Conservation (phyloP, 2,329 filamentous ascomycete species). For the Ophiosphaerella korrae region DNA sequence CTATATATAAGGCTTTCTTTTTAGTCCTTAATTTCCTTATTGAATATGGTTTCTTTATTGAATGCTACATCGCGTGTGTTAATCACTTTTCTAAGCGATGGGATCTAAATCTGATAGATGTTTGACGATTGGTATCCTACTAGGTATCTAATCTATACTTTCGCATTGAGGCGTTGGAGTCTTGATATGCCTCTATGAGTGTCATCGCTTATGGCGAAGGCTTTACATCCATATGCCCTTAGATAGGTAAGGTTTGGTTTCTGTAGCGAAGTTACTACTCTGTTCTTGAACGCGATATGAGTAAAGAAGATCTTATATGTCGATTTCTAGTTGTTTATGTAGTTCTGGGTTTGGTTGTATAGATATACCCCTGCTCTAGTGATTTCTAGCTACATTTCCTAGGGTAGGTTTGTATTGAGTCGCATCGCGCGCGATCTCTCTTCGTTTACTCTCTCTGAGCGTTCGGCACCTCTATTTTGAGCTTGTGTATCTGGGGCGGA, state of each 20-base stretch:
- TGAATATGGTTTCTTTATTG: background rate
- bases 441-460: background rate
- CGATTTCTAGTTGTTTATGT: background rate
- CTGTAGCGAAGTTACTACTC: background rate
- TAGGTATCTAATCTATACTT: background rate
- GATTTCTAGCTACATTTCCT: background rate
- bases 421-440: background rate
- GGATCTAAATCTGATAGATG: background rate
- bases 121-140: background rate
- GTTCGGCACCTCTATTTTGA: no score
- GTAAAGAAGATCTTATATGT: background rate
- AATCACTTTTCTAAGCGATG: background rate
- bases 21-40: no score
- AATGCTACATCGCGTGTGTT: no score
- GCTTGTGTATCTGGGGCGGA: no score
- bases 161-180: background rate
- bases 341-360: background rate
- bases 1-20: no score
- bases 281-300: background rate
- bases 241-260: constrained; percentile 2
- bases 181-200: background rate
- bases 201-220: background rate
- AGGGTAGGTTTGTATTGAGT: background rate
- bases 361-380: no score
- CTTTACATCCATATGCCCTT: constrained; percentile 5